Evolutionary conservation across 106 monocot genomes (phyloP), one percentile per base, ranked within the genome.

Genomic region (Dendrobium officinale): DNA sequence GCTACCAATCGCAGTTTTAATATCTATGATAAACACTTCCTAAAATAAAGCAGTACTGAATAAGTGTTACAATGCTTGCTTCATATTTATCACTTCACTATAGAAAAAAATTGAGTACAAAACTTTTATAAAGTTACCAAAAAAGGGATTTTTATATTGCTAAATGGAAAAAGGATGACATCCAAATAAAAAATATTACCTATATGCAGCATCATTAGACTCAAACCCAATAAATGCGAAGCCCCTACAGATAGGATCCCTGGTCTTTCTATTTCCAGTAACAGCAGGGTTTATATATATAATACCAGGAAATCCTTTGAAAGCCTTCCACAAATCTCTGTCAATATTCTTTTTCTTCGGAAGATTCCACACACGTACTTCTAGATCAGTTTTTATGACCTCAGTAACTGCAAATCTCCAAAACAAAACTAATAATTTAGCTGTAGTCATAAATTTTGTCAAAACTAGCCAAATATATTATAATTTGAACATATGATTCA

Each of bases 211-310:
- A 43, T 85, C 89, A 45, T 90, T 74, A 72, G 95, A 89, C 31
- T 80, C 72, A 18, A 99, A 74, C 58, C 88, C 85, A 77, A 99
- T 42, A 79, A 90, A 99, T 73, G 98, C 98, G 81, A 95, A 95
- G 18, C 98, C 98, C 86, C 88, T 99, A 82, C 98, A 99, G 44
- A 99, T 80, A 75, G 98, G 98, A 80, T 99, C 98, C 76, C 93
- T 95, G n/a, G 98, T 99, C 83, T 99, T 99, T 77, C 77, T 77
- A 77, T 88, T 99, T 66, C 89, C 98, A 79, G 70, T 82, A 33
- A 91, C 89, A 56, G 91, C 92, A 61, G 98, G 93, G 44, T 42
- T 87, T 85, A 99, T 93, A 42, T 86, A 81, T 48, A 90, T 27
- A 73, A 99, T 88, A 56, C 89, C 91, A 78, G 77, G 80, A 77